phyloP scores from a whole-genome alignment of 768 basidiomycete genomes.

The Lentinula detonsa region DNA sequence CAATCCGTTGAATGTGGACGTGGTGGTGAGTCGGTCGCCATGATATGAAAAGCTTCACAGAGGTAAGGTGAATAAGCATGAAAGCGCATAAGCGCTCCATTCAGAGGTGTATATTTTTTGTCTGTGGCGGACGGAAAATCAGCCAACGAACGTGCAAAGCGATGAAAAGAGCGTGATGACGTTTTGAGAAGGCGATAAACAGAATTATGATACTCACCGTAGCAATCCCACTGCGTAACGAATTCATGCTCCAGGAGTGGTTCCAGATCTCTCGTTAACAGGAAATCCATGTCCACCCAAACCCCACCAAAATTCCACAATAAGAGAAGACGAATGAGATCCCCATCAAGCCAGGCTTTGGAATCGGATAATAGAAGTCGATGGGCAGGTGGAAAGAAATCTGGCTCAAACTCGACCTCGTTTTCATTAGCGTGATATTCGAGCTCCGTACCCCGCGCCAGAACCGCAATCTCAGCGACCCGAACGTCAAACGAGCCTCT shows the following conservation, averaged over 20 bases:
- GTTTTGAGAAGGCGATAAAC: neutral
- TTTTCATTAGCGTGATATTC: conserved; percentile 27
- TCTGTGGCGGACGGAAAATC: conserved; percentile 31
- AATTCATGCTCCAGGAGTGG: conserved; percentile 93
- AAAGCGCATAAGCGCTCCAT: conserved; percentile 96
- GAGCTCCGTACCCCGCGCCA: conserved; percentile 76
- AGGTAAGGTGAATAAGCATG: conserved; percentile 88
- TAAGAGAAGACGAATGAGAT: conserved; percentile 81
- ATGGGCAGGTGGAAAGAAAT: neutral
- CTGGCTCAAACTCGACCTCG: neutral
- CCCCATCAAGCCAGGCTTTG: conserved; percentile 94
- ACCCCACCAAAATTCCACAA: conserved; percentile 90
- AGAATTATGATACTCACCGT: conserved; percentile 48
- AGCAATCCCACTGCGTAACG: conserved; percentile 99
- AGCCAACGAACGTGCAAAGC: neutral
- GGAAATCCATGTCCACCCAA: conserved; percentile 97
- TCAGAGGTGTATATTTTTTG: conserved; percentile 72
- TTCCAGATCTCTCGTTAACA: conserved; percentile 81
- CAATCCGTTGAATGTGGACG: conserved; percentile 82
- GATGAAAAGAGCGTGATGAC: no score
- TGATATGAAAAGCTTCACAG: conserved; percentile 93
- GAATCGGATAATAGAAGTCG: conserved; percentile 53
- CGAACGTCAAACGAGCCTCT: conserved; percentile 54
- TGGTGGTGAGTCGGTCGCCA: conserved; percentile 70
- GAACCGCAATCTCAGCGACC: conserved; percentile 54